Conservation (phyloP, 2,329 filamentous ascomycete genomes). For the Coleophoma eucalyptorum region DNA sequence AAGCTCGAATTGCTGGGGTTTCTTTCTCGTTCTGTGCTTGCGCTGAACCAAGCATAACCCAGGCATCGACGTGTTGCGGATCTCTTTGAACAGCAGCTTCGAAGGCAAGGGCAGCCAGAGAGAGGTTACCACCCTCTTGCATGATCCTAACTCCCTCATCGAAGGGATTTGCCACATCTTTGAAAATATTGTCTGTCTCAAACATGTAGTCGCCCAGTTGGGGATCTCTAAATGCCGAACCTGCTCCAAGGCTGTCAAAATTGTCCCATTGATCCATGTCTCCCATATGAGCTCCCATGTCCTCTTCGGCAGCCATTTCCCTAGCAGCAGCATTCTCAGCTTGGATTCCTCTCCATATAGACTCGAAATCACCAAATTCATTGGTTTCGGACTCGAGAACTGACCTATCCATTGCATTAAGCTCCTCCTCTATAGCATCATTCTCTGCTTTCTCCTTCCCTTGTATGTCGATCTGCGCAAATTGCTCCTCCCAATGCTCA, state of each 20-base stretch:
- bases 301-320: conserved; percentile 64
- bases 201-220: conserved; percentile 89
- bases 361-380: conserved; percentile 85
- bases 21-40: conserved; percentile 99
- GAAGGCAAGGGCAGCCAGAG: conserved; percentile 88
- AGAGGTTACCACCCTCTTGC: conserved; percentile 89
- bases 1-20: conserved; percentile 86
- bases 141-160: conserved; percentile 92
- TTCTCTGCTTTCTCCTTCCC: conserved; percentile 40
- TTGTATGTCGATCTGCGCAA: conserved; percentile 77
- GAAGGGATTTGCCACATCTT: conserved; percentile 77
- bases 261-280: conserved; percentile 78
- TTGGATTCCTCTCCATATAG: conserved; percentile 80
- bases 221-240: conserved; percentile 66
- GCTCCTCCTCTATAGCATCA: conserved; percentile 50
- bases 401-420: conserved; percentile 87
- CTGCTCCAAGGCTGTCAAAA: conserved; percentile 67
- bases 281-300: conserved; percentile 59
- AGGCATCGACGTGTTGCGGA: conserved; percentile 82
- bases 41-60: conserved; percentile 86
- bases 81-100: conserved; percentile 93
- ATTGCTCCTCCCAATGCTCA: conserved; percentile 93
- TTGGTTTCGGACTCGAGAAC: conserved; percentile 68
- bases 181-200: conserved; percentile 90
- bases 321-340: conserved; percentile 68